phyloP scores from a whole-genome alignment of 164 flowering plant genomes.

The Vitis rupestris region DNA sequence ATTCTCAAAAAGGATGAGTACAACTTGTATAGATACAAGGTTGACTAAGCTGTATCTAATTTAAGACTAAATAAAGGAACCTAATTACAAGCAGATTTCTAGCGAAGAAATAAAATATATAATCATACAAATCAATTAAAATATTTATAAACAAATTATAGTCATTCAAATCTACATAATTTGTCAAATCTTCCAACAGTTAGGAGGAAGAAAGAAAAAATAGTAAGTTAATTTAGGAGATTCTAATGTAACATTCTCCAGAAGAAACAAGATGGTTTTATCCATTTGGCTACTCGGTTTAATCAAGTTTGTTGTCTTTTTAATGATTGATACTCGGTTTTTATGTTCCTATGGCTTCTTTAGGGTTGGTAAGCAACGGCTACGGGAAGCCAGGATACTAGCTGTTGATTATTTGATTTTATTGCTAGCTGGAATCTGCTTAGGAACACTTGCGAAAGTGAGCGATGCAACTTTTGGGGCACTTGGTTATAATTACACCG shows the following conservation, averaged over 20 bases:
- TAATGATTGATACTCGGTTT: neutral
- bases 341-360: neutral
- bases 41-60: too few relatives aligned
- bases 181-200: too few relatives aligned
- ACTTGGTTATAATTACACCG: slow-evolving; percentile 83
- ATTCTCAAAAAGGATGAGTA: too few relatives aligned
- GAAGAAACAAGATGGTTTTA: neutral
- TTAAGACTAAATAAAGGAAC: too few relatives aligned
- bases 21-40: too few relatives aligned
- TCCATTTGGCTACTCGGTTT: neutral
- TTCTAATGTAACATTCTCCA: neutral
- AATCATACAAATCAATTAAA: too few relatives aligned
- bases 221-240: neutral
- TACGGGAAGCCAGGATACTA: slow-evolving; percentile 81
- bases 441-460: slow-evolving; percentile 96
- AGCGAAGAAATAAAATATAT: too few relatives aligned
- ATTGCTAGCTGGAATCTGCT: slow-evolving; percentile 88
- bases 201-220: neutral
- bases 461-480: slow-evolving; percentile 91
- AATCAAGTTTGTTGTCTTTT: neutral
- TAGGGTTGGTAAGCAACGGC: slow-evolving; percentile 87
- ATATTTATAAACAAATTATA: too few relatives aligned
- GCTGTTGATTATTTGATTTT: slow-evolving; percentile 83
- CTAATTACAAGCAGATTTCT: too few relatives aligned
- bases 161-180: too few relatives aligned